phyloP scores from a whole-genome alignment of 768 basidiomycete genomes.

The Lactarius pseudohatsudake region DNA sequence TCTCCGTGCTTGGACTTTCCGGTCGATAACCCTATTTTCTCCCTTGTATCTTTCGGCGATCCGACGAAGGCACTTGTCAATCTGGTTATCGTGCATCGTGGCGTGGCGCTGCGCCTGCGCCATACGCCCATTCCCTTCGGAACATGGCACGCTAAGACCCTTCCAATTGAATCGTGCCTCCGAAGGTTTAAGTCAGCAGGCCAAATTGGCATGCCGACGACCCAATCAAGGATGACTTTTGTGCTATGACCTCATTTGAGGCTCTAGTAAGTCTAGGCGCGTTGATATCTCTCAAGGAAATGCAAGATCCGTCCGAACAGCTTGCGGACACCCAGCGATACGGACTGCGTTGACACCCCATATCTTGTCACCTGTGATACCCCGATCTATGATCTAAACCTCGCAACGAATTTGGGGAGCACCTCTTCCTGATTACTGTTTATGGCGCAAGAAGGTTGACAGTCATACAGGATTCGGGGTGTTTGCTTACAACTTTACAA shows the following conservation, averaged over 20 bases:
- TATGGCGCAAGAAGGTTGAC: not conserved
- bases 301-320: slow-evolving; percentile 23
- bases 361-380: not conserved
- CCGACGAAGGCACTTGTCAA: slow-evolving; percentile 2
- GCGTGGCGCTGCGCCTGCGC: not conserved
- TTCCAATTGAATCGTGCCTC: not conserved
- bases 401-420: not conserved
- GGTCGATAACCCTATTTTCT: not conserved
- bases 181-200: slow-evolving; percentile 4
- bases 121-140: not conserved
- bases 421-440: not conserved
- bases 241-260: not conserved
- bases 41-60: not conserved
- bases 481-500: not conserved
- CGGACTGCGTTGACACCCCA: too few relatives aligned
- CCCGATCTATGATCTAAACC: not conserved
- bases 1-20: not conserved
- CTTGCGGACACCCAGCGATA: not conserved
- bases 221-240: not conserved
- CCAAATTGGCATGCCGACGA: not conserved
- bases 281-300: not conserved
- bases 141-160: not conserved
- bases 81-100: not conserved
- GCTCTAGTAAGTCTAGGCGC: not conserved
- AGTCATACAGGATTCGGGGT: not conserved